Evolutionary conservation across 2,329 filamentous ascomycete genomes (phyloP).

Genomic region (Thielaviopsis populi): DNA sequence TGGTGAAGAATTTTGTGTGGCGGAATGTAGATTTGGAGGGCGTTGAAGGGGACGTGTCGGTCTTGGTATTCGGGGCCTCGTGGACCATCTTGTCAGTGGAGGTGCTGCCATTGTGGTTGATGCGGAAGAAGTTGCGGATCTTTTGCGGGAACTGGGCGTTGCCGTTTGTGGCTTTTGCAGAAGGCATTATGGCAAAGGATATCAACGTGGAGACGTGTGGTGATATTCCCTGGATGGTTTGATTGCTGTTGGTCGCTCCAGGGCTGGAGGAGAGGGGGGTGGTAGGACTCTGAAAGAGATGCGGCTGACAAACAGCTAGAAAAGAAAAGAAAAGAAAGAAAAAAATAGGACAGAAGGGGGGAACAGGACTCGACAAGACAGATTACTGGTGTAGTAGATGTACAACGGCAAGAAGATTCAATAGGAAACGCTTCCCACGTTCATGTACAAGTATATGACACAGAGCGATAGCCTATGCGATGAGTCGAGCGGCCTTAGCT

Average conservation of each 20-base stretch:
- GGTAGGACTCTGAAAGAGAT: neutral
- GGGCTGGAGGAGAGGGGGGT: neutral
- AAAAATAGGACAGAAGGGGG: neutral
- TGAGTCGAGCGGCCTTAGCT: neutral
- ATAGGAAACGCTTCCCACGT: constrained; percentile 5
- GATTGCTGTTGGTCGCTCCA: neutral
- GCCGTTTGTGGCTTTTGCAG: constrained; percentile 38
- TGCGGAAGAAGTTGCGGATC: constrained; percentile 57
- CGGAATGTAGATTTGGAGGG: constrained; percentile 50
- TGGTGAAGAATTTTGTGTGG: constrained; percentile 78
- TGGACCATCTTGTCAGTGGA: constrained; percentile 15
- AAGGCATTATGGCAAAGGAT: constrained; percentile 29
- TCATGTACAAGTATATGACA: neutral
- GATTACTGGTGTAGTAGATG: neutral
- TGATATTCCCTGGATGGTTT: neutral
- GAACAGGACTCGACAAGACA: neutral
- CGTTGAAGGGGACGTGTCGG: constrained; percentile 19
- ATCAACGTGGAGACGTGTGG: neutral
- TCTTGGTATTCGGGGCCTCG: constrained; percentile 13
- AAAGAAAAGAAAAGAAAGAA: neutral
- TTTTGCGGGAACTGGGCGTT: constrained; percentile 50
- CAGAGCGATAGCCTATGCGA: neutral
- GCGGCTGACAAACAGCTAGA: neutral
- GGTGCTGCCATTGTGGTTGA: constrained; percentile 29
- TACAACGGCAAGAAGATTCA: constrained; percentile 12